Evolutionary conservation across 371 early-diverging fungal genomes (phyloP).

Genomic region (Actinomucor elegans): DNA sequence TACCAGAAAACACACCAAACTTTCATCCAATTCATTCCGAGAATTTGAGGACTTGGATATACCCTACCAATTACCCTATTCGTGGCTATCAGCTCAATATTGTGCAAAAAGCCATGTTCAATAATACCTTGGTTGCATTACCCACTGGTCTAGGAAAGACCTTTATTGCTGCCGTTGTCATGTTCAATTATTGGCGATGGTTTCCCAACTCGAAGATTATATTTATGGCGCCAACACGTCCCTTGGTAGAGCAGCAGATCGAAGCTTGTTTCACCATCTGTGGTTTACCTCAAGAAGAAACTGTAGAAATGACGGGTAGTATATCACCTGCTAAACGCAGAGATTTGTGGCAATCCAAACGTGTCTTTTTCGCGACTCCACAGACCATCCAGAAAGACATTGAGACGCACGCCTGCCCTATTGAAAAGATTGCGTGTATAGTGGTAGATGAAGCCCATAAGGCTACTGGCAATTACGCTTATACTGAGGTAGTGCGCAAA

Average conservation of each 20-base stretch:
- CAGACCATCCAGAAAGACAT: slow-evolving; percentile 90
- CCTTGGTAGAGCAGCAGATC: slow-evolving; percentile 91
- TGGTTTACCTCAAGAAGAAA: slow-evolving; percentile 68
- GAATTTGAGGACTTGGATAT: slow-evolving; percentile 73
- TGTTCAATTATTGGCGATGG: slow-evolving; percentile 94
- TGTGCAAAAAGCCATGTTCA: slow-evolving; percentile 72
- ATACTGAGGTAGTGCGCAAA: slow-evolving; percentile 66
- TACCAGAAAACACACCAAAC: slow-evolving; percentile 16
- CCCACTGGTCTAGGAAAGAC: slow-evolving; percentile 95
- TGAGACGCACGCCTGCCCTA: slow-evolving; percentile 51
- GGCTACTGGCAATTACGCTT: slow-evolving; percentile 85
- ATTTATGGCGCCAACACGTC: slow-evolving; percentile 93
- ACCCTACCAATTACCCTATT: slow-evolving; percentile 75
- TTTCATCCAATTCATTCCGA: slow-evolving; percentile 54
- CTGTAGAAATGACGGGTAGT: slow-evolving; percentile 79
- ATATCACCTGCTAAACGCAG: slow-evolving; percentile 54
- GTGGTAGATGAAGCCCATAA: slow-evolving; percentile 95
- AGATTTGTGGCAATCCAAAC: slow-evolving; percentile 52
- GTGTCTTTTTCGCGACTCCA: slow-evolving; percentile 90
- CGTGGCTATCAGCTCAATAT: slow-evolving; percentile 92
- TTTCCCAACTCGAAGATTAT: slow-evolving; percentile 87
- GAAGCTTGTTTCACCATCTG: slow-evolving; percentile 78
- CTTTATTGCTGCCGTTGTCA: slow-evolving; percentile 94
- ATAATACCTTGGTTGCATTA: slow-evolving; percentile 88
- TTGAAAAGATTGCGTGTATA: slow-evolving; percentile 61